Percentiles rank a stretch among this genome's conserved stretches.
Conservation (phyloP, 2,329 filamentous ascomycete species). For the Penicillium janthinellum region DNA sequence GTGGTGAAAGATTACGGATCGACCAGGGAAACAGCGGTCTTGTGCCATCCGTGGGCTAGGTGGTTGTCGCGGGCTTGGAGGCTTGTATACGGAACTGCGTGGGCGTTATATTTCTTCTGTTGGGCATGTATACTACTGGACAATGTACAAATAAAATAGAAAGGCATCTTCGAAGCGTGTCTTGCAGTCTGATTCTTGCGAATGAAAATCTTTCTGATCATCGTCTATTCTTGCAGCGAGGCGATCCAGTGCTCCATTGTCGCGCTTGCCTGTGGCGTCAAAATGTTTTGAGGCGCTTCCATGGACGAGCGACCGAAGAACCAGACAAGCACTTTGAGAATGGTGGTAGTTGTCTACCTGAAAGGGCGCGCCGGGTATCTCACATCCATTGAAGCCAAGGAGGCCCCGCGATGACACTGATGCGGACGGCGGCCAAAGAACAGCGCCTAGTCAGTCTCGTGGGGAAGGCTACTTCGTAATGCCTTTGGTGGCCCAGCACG, state of each 20-base stretch:
- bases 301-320: background rate
- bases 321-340: background rate
- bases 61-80: background rate
- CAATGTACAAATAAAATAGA: conserved; percentile 1
- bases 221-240: background rate
- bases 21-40: background rate
- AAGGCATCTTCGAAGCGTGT: background rate
- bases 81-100: background rate
- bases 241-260: background rate
- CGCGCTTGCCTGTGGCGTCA: background rate
- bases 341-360: background rate
- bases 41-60: background rate
- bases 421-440: background rate
- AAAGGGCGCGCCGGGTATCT: background rate
- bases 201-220: background rate
- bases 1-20: background rate
- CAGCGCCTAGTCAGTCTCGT: background rate
- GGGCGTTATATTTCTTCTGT: background rate
- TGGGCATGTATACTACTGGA: conserved; percentile 8
- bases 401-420: background rate
- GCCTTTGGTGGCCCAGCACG: background rate
- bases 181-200: background rate
- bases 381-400: background rate
- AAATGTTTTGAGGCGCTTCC: background rate
- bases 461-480: background rate